Evolutionary conservation across 306 rosid genomes (phyloP).

Genomic region (Citrullus colocynthis): DNA sequence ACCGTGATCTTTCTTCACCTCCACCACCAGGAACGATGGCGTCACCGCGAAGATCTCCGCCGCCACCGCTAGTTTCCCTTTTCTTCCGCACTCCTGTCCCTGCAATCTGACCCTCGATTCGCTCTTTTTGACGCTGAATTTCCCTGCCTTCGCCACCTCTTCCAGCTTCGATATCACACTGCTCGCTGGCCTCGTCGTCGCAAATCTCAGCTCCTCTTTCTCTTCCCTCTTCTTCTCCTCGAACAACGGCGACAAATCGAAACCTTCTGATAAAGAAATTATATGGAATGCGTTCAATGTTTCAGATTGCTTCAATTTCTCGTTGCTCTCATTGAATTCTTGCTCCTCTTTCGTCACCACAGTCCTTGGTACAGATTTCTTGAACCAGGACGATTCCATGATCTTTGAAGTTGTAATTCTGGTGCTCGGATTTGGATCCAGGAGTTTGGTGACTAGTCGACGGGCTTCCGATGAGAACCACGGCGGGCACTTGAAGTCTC

Average conservation of each 20-base stretch:
- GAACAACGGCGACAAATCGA: slow-evolving; percentile 72
- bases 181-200: slow-evolving; percentile 68
- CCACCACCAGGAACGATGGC: slow-evolving; percentile 76
- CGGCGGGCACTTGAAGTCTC: slow-evolving; percentile 89
- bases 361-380: slow-evolving; percentile 36
- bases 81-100: slow-evolving; percentile 57
- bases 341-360: slow-evolving; percentile 16
- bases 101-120: slow-evolving; percentile 61
- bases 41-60: slow-evolving; percentile 72
- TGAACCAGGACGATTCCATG: slow-evolving; percentile 74
- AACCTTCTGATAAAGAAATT: slow-evolving; percentile 65
- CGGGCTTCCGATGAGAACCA: slow-evolving; percentile 77
- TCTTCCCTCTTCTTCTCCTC: slow-evolving; percentile 76
- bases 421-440: slow-evolving; percentile 63
- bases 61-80: slow-evolving; percentile 64
- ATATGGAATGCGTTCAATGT: slow-evolving; percentile 79
- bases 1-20: slow-evolving; percentile 78
- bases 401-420: slow-evolving; percentile 41
- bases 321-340: slow-evolving; percentile 16
- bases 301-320: slow-evolving; percentile 29
- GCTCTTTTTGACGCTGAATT: slow-evolving; percentile 56
- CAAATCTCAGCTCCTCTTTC: slow-evolving; percentile 78
- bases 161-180: slow-evolving; percentile 76
- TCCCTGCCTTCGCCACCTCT: slow-evolving; percentile 58
- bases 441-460: slow-evolving; percentile 49